phyloP scores from a whole-genome alignment of 768 basidiomycete species.

The Crepidotus variabilis region DNA sequence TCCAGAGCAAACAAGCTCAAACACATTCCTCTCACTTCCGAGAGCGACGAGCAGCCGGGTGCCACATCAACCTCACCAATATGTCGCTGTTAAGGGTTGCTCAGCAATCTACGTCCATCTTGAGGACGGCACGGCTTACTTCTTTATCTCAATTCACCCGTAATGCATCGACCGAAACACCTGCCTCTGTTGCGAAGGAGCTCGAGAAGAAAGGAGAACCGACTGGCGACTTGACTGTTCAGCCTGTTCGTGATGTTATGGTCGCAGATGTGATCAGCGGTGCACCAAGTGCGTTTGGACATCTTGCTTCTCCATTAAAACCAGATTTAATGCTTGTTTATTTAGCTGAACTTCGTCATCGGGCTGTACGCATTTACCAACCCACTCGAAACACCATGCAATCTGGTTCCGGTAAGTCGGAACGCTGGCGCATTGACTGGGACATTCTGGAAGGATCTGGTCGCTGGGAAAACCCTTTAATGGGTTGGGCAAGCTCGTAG shows the following conservation, averaged over 20 bases:
- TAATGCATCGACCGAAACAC: constrained; percentile 26
- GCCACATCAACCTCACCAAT: background rate
- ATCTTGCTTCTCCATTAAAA: constrained; percentile 1
- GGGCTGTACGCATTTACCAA: constrained; percentile 88
- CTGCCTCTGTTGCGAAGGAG: constrained; percentile 23
- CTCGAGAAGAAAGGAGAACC: constrained; percentile 23
- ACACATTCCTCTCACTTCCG: constrained; percentile 36
- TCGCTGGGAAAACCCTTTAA: constrained; percentile 97
- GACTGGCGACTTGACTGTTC: constrained; percentile 39
- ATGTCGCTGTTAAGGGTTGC: constrained; percentile 59
- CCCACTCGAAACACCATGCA: constrained; percentile 95
- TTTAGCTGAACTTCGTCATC: constrained; percentile 79
- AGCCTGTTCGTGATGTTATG: constrained; percentile 57
- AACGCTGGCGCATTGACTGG: constrained; percentile 93
- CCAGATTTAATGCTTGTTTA: background rate
- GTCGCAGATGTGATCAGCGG: constrained; percentile 84
- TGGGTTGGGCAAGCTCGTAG: constrained; percentile 96
- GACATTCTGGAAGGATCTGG: constrained; percentile 87
- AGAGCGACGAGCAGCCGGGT: constrained; percentile 15
- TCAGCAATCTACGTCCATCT: constrained; percentile 26
- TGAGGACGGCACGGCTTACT: constrained; percentile 18
- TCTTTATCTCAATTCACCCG: constrained; percentile 20
- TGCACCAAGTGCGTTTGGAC: constrained; percentile 62
- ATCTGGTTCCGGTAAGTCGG: constrained; percentile 80
- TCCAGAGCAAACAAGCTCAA: background rate